Evolutionary conservation across 2,329 filamentous ascomycete genomes (phyloP), one percentile per base, ranked within the genome.

Genomic region (Colletotrichum truncatum): DNA sequence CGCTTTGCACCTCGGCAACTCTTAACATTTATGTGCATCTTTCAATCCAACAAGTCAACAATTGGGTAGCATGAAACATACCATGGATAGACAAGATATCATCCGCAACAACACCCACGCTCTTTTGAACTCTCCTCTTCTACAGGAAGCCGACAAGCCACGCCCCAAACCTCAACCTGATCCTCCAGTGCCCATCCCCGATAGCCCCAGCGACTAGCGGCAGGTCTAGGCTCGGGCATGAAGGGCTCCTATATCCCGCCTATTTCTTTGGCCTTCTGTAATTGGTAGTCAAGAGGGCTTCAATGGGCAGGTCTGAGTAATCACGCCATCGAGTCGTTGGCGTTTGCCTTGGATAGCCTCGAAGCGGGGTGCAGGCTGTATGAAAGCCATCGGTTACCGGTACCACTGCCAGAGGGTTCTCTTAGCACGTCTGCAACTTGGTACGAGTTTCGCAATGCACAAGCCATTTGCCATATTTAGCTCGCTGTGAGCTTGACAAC

Each of bases 131-230:
- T 52, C 52, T 34, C 16, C 25, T 25, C 23, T 30, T 26, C 12
- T 54, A 32, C 32, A 43, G 32, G 65, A 70, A 26, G 52, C 34
- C n/a, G 60, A 73, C 61, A 74, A 71, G 26, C 74, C 74, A 8
- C 48, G 67, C 21, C 74, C 75, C 32, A 71, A 72, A 52, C 75
- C 75, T 36, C 70, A 66, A 23, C 74, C 75, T 16, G 72, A 75
- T 30, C 74, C 75, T 46, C 72, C 73, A 12, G 72, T 71, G 5
- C 75, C 75, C 32, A 69, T 72, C 21, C 74, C 74, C 41, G 67
- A 70, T 7, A 59, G 48, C 18, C 73, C 73, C 11, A 67, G 73
- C 54, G 69, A 70, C n/a, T 30, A 45, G 12, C 59, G n/a, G n/a
- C 60, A 32, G 16, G 25, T 52, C 36, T 61, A 57, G 16, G n/a